These are phyloP conservation scores for Ceratocystis cacaofunesta DNA, from an alignment of 2,329 filamentous ascomycete genomes.

Conservation along the genomic window DNA sequence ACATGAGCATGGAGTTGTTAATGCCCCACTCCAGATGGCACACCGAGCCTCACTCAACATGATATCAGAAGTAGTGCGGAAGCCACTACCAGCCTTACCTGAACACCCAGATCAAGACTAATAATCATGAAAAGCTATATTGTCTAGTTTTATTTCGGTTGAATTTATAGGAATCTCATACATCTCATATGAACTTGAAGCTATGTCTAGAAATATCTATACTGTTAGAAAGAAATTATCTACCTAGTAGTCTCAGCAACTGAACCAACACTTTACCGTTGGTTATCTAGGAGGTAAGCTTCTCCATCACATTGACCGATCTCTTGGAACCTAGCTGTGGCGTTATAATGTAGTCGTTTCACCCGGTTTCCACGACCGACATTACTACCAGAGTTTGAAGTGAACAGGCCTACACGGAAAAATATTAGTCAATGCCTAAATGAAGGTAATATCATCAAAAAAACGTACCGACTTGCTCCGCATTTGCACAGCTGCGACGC, in stretches of 20 bases:
- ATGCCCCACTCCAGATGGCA: not conserved
- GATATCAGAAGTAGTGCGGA: conserved; percentile 22
- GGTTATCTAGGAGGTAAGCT: not conserved
- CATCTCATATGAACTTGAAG: not conserved
- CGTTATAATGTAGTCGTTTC: not conserved
- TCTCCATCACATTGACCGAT: not conserved
- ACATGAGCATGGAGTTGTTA: not conserved
- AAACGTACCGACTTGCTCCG: conserved; percentile 59
- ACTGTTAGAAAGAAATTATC: not conserved
- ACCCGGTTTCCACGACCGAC: not conserved
- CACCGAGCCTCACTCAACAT: not conserved
- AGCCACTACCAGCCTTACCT: conserved; percentile 31
- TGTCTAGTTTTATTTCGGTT: too few relatives aligned
- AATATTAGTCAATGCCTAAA: not conserved
- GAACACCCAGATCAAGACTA: conserved; percentile 22
- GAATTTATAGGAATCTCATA: not conserved
- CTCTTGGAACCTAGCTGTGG: not conserved
- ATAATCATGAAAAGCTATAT: not conserved
- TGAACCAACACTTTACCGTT: not conserved
- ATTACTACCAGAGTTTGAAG: conserved; percentile 32
- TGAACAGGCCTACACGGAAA: conserved; percentile 54
- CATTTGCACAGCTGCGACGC: conserved; percentile 75
- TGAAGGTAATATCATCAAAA: conserved; percentile 18
- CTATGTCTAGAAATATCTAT: not conserved
- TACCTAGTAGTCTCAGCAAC: not conserved